phyloP scores from a whole-genome alignment of 1,284 basidiomycete species.

The Ceratobasidium sp. region DNA sequence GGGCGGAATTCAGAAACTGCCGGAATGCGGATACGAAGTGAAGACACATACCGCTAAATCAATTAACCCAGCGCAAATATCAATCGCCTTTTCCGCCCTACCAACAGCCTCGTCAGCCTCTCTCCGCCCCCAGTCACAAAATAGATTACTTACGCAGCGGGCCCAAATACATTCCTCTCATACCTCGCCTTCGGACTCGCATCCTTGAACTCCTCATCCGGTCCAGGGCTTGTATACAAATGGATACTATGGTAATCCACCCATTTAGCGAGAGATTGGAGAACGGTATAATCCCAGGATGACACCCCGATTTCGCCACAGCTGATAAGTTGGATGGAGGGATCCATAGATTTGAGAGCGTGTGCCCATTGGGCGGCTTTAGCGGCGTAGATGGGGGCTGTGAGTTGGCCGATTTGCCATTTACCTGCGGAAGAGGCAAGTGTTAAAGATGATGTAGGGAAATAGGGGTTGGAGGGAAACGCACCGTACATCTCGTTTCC shows the following conservation, averaged over 20 bases:
- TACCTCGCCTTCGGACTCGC: slow-evolving; percentile 47
- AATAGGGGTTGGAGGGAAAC: slow-evolving; percentile 38
- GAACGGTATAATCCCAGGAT: slow-evolving; percentile 55
- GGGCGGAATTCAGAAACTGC: not conserved
- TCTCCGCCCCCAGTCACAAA: not conserved
- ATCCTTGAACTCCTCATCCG: slow-evolving; percentile 34
- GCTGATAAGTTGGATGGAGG: slow-evolving; percentile 65
- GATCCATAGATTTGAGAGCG: slow-evolving; percentile 68
- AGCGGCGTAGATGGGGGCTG: slow-evolving; percentile 66
- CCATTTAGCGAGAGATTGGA: slow-evolving; percentile 53
- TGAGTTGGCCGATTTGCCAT: slow-evolving; percentile 74
- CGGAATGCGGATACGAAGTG: not conserved
- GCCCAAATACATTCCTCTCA: slow-evolving; percentile 59
- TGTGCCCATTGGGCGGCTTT: slow-evolving; percentile 73
- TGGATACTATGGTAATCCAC: slow-evolving; percentile 54
- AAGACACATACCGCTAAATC: slow-evolving; percentile 53
- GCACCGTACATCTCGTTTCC: slow-evolving; percentile 55
- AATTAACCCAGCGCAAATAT: slow-evolving; percentile 56
- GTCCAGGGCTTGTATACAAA: slow-evolving; percentile 33
- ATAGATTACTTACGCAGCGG: slow-evolving; percentile 48
- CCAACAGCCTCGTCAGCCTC: slow-evolving; percentile 45
- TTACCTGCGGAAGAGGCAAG: slow-evolving; percentile 54
- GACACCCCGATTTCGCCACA: slow-evolving; percentile 66
- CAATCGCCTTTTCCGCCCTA: slow-evolving; percentile 55
- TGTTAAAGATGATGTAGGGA: slow-evolving; percentile 33